Base-by-base conservation (phyloP, 768 basidiomycete genomes). In the Tricholoma sp. region DNA sequence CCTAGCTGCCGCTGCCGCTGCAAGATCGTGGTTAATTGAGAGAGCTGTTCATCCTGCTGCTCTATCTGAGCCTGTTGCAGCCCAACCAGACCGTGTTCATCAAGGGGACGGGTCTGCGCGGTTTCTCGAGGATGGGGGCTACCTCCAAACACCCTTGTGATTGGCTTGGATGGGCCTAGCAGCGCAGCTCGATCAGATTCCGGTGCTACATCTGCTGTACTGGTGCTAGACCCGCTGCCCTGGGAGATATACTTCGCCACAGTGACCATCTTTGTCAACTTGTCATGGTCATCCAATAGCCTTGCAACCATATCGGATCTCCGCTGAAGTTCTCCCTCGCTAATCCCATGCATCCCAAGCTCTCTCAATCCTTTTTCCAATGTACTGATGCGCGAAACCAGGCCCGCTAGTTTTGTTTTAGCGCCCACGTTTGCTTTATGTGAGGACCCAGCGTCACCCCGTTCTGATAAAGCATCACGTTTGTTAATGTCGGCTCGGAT, bases 271-370 rank as follows among this genome's bases (percentile, higher is more conserved):
- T 84, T 84, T 37, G 84, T 83, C 56, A 97, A 76, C 74, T 88
- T 91, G 75, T 90, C 90, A 74, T 91, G 88, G 68, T 98, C 95
- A 67, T 94, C 93, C 71, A 89, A 88, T 62, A 98, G 74, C 57
- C 88, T 79, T 54, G 86, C 89, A 51, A 94, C 85, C 86, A 97
- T 86, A 65, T 94, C 95, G 58, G 87, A 87, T 59, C 96, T 78
- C 55, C 96, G 76, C 72, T 89, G 86, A 64, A 93, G 76, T 77
- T 98, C 96, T n/a, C 96, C 96, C 69, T 93, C 85, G 61, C 83
- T 87, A 80, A 98, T 81, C 36, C 90, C 92, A 41, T 76, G 74
- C 68, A 83, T 69, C 7, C 76, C 88, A 36, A 91, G 76, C 39
- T 75, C 79, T 63, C 81, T 76, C 63, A 95, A 72, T 9, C 86